These are phyloP conservation scores for Amaranthus cruentus DNA, from an alignment of 148 eudicot species.

Conservation along the genomic window DNA sequence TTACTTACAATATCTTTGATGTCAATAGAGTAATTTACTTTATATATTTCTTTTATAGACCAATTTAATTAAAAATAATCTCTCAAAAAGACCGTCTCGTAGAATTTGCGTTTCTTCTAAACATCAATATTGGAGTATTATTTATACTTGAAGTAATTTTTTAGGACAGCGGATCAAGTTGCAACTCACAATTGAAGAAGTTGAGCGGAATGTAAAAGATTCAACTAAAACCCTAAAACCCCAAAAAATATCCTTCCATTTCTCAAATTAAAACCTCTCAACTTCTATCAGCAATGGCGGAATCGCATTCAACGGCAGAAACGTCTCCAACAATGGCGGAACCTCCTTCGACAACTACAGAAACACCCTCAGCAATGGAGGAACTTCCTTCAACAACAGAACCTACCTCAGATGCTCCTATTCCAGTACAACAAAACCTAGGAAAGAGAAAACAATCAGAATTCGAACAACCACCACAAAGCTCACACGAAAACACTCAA, in stretches of 20 bases:
- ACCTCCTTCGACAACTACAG: too few species aligned
- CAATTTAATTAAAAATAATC: too few species aligned
- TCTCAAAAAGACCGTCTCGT: too few species aligned
- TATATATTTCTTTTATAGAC: too few species aligned
- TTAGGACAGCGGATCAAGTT: too few species aligned
- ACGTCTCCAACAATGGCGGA: constrained; percentile 20
- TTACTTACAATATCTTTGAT: too few species aligned
- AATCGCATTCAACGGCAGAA: neutral
- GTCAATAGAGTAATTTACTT: too few species aligned
- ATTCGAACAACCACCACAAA: constrained; percentile 3
- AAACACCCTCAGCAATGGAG: neutral
- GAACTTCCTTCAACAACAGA: neutral
- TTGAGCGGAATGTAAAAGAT: too few species aligned
- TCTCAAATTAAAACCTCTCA: constrained; percentile 10
- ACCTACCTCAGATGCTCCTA: neutral
- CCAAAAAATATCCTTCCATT: constrained; percentile 9
- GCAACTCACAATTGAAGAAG: too few species aligned
- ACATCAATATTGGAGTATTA: too few species aligned
- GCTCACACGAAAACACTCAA: neutral
- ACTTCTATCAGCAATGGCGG: constrained; percentile 20
- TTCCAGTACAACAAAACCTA: constrained; percentile 2
- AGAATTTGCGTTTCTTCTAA: too few species aligned
- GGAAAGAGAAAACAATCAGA: constrained; percentile 46
- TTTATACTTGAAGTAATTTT: too few species aligned
- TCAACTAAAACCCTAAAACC: constrained; percentile 23